A percentile compares a stretch with the other conserved stretches of the same genome.
These are phyloP conservation scores for Lentinula detonsa DNA, from an alignment of 768 basidiomycete genomes.

Conservation along the genomic window DNA sequence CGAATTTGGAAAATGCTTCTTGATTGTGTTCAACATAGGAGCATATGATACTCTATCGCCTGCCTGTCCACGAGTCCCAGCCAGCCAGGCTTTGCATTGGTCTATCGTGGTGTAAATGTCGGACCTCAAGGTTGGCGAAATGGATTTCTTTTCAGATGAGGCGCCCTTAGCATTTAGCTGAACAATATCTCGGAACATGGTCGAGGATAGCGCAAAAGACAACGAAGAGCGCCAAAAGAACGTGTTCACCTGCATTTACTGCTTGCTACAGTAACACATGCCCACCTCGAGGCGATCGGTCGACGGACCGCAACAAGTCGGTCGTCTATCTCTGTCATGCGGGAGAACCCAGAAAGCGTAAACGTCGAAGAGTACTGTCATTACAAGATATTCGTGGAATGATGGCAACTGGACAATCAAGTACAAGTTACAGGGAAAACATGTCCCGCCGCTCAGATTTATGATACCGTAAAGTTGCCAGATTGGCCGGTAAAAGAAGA, in stretches of 20 bases:
- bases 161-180: background rate
- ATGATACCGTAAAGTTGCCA: constrained; percentile 53
- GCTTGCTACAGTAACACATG: constrained; percentile 22
- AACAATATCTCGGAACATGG: constrained; percentile 2
- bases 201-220: constrained; percentile 1
- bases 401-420: background rate
- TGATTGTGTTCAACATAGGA: constrained; percentile 35
- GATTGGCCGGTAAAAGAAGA: constrained; percentile 58
- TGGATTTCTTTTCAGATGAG: constrained; percentile 15
- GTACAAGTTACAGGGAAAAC: background rate
- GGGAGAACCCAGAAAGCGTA: background rate
- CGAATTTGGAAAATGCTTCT: constrained; percentile 43
- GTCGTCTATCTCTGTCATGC: background rate
- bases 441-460: constrained; percentile 4
- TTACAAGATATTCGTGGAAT: background rate
- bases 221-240: background rate
- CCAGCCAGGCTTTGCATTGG: constrained; percentile 39
- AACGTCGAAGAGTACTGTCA: background rate
- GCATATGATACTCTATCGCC: constrained; percentile 49
- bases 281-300: constrained; percentile 27
- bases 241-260: background rate
- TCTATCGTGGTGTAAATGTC: constrained; percentile 48
- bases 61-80: constrained; percentile 33
- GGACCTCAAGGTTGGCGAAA: constrained; percentile 30
- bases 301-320: constrained; percentile 1